A percentile compares a stretch with the other conserved stretches of the same genome.
These are phyloP conservation scores for Botrytis medusae DNA, from an alignment of 2,329 filamentous ascomycete genomes.

Conservation along the genomic window DNA sequence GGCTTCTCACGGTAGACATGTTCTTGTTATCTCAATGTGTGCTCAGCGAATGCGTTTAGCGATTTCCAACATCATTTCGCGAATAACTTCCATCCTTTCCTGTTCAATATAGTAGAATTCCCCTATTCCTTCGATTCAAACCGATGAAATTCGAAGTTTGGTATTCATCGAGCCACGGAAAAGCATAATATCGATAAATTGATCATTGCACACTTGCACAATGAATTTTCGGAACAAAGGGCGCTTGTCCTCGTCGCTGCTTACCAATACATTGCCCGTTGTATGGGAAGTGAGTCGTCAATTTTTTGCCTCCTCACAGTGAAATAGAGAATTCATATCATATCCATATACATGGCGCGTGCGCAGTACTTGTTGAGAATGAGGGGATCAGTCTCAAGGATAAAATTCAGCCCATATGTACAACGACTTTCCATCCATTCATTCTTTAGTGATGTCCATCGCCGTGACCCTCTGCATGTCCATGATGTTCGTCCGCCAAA, in stretches of 20 bases:
- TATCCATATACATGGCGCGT: background rate
- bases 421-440: conserved; percentile 30
- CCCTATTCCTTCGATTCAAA: background rate
- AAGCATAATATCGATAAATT: background rate
- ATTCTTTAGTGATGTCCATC: conserved; percentile 56
- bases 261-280: background rate
- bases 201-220: conserved; percentile 1
- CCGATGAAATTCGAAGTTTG: background rate
- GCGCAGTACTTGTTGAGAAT: conserved; percentile 3
- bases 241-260: background rate
- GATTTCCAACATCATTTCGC: background rate
- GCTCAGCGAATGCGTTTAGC: background rate
- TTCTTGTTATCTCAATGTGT: background rate
- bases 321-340: background rate
- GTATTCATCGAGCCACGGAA: background rate
- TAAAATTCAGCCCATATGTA: conserved; percentile 43
- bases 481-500: conserved; percentile 67
- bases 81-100: too few species aligned
- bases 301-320: background rate
- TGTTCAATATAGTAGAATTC: background rate
- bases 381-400: background rate
- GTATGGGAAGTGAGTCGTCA: background rate
- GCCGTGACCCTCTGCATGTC: conserved; percentile 50
- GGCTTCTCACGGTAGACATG: background rate
- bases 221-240: background rate